These are phyloP conservation scores for Phalaenopsis aphrodite DNA, from an alignment of 106 monocot genomes.

Conservation along the genomic window DNA sequence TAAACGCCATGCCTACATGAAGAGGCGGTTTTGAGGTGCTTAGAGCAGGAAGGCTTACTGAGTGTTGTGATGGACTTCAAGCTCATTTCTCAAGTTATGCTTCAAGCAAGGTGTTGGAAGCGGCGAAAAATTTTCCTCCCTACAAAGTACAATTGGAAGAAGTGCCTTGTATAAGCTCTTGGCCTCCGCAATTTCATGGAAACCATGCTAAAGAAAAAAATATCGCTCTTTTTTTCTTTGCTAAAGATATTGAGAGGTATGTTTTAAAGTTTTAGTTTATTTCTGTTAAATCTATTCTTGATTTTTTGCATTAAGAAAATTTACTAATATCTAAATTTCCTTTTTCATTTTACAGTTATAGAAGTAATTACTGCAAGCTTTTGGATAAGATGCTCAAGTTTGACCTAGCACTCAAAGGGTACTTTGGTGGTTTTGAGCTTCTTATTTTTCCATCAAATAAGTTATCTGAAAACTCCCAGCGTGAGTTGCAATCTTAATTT, in stretches of 20 bases:
- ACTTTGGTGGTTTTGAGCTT: constrained; percentile 60
- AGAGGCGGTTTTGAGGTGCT: constrained; percentile 82
- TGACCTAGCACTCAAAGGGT: constrained; percentile 81
- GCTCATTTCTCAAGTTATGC: constrained; percentile 79
- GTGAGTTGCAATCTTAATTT: constrained; percentile 39
- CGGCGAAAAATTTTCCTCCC: constrained; percentile 43
- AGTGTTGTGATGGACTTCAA: constrained; percentile 65
- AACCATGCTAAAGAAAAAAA: constrained; percentile 54
- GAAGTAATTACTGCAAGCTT: constrained; percentile 56
- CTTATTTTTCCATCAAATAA: constrained; percentile 79
- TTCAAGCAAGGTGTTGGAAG: constrained; percentile 55
- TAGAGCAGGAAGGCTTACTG: constrained; percentile 28
- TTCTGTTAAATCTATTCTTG: neutral
- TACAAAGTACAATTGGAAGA: constrained; percentile 64
- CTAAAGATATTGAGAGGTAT: constrained; percentile 77
- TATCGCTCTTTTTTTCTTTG: constrained; percentile 94
- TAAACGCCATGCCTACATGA: constrained; percentile 11
- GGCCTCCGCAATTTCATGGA: constrained; percentile 57
- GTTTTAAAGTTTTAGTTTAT: neutral
- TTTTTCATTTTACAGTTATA: constrained; percentile 46
- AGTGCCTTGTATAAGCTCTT: constrained; percentile 43
- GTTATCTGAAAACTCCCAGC: constrained; percentile 58
- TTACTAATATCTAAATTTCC: neutral
- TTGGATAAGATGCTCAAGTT: constrained; percentile 74
- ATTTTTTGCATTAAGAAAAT: neutral